A percentile compares a stretch with the other conserved stretches of the same genome.
These are phyloP conservation scores for Termitomyces sp. DNA, from an alignment of 768 basidiomycete genomes.

Conservation along the genomic window DNA sequence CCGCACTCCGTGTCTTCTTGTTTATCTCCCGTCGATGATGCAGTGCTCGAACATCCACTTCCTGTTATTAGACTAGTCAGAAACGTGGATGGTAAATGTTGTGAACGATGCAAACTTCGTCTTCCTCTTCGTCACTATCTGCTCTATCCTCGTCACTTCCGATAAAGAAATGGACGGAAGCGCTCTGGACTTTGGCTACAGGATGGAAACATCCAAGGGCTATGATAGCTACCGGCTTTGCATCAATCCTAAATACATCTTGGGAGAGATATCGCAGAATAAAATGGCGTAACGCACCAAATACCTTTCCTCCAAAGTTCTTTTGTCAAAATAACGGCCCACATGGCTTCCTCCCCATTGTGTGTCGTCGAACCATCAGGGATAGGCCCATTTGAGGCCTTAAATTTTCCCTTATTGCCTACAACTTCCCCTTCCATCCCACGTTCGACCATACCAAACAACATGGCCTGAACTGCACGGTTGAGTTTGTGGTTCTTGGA, in stretches of 20 bases:
- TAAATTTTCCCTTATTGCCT: conserved; percentile 81
- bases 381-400: conserved; percentile 34
- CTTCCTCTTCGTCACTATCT: conserved; percentile 69
- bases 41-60: conserved; percentile 65
- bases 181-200: conserved; percentile 88
- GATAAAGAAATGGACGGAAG: conserved; percentile 96
- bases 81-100: background rate
- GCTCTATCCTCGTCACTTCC: conserved; percentile 76
- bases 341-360: conserved; percentile 87
- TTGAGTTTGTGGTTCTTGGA: conserved; percentile 96
- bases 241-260: conserved; percentile 61
- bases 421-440: conserved; percentile 81
- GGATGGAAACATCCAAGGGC: conserved; percentile 93
- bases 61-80: conserved; percentile 29
- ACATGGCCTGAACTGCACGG: conserved; percentile 90
- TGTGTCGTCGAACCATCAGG: conserved; percentile 34
- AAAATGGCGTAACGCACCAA: conserved; percentile 48
- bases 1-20: conserved; percentile 84
- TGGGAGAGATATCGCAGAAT: background rate
- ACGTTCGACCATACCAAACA: conserved; percentile 94
- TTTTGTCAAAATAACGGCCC: conserved; percentile 92
- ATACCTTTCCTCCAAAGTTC: conserved; percentile 93
- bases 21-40: conserved; percentile 90
- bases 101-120: conserved; percentile 35
- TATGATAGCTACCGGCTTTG: conserved; percentile 90